These are phyloP conservation scores for Umbelopsis sp. DNA, from an alignment of 192 early-diverging fungal genomes.

Conservation along the genomic window DNA sequence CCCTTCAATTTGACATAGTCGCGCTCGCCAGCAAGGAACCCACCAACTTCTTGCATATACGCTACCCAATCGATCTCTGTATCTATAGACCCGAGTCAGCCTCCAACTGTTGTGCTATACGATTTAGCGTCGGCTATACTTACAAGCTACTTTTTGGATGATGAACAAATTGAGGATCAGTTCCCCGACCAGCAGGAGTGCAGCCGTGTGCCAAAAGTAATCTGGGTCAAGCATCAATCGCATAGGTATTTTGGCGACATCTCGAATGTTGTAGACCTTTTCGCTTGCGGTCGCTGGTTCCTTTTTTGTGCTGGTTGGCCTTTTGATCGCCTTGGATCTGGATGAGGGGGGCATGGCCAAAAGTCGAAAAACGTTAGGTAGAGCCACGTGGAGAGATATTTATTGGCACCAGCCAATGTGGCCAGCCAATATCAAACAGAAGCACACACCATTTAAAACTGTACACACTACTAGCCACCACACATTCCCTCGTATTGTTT, in stretches of 20 bases:
- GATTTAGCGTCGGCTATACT: constrained; percentile 6
- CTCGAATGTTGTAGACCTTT: constrained; percentile 18
- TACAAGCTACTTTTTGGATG: constrained; percentile 66
- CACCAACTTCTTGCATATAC: constrained; percentile 92
- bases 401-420: too few relatives aligned
- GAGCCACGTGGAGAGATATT: neutral
- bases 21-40: constrained; percentile 79
- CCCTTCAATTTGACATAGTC: constrained; percentile 82
- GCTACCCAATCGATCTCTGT: constrained; percentile 97
- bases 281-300: neutral
- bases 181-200: constrained; percentile 53
- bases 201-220: constrained; percentile 53
- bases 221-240: constrained; percentile 44
- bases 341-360: constrained; percentile 6
- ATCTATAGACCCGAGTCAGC: constrained; percentile 45
- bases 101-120: neutral
- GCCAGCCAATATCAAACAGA: too few relatives aligned
- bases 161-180: constrained; percentile 54
- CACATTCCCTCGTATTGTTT: too few relatives aligned
- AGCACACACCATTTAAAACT: too few relatives aligned
- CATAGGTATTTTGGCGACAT: constrained; percentile 19
- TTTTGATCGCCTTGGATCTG: neutral
- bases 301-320: neutral
- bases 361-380: too few relatives aligned
- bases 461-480: too few relatives aligned